Conservation (phyloP, 805 yeast species). For the Barnettozyma salicaria region DNA sequence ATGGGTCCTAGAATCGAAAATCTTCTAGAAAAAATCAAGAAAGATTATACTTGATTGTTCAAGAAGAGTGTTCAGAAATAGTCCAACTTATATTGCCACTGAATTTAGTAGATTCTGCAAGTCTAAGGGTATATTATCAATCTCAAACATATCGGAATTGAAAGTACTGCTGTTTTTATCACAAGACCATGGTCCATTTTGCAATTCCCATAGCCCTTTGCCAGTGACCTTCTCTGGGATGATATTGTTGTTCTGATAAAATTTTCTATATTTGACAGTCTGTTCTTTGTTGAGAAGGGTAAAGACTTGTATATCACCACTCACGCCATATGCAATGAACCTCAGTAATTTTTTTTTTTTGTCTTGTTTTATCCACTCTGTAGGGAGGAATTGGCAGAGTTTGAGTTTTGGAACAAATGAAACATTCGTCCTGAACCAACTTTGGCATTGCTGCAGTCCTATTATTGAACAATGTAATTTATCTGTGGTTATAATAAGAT, state of each 20-base stretch:
- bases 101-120: constrained; percentile 11
- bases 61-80: too few species aligned
- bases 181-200: constrained; percentile 13
- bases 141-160: constrained; percentile 14
- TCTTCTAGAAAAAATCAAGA: constrained; percentile 69
- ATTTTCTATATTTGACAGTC: constrained; percentile 2
- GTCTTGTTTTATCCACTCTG: constrained; percentile 25
- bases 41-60: constrained; percentile 30
- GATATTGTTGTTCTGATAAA: neutral
- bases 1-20: constrained; percentile 86
- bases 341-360: constrained; percentile 7
- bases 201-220: constrained; percentile 22
- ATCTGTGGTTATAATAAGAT: constrained; percentile 18
- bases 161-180: constrained; percentile 14
- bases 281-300: constrained; percentile 16
- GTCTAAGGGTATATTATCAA: constrained; percentile 5
- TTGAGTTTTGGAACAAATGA: constrained; percentile 31
- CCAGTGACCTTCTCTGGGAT: constrained; percentile 11
- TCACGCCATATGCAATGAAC: constrained; percentile 30
- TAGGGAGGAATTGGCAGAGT: constrained; percentile 26
- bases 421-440: constrained; percentile 15
- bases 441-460: constrained; percentile 14
- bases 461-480: constrained; percentile 18
- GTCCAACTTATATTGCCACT: constrained; percentile 11
- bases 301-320: constrained; percentile 32